phyloP scores from a whole-genome alignment of 257 asterid genomes.

The Nicotiana obtusifolia region DNA sequence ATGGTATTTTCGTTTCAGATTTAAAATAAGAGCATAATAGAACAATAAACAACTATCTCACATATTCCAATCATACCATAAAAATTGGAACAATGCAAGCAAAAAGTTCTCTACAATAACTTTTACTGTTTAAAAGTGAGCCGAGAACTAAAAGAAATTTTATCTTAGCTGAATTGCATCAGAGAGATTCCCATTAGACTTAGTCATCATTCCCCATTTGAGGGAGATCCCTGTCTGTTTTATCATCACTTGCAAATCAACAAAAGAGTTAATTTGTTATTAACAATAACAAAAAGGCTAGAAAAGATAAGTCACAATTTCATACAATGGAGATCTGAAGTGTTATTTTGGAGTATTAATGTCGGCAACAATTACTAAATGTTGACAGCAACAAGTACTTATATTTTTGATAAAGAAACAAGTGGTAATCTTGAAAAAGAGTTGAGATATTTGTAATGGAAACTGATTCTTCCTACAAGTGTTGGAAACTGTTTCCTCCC shows the following conservation, averaged over 20 bases:
- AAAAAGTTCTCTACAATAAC: neutral
- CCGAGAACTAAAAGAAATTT: neutral
- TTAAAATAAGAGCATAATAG: no score
- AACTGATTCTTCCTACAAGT: neutral
- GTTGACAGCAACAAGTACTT: no score
- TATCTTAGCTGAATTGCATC: constrained; percentile 29
- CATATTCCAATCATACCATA: no score
- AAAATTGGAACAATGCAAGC: neutral
- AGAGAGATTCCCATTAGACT: constrained; percentile 79
- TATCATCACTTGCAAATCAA: constrained; percentile 43
- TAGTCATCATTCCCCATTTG: constrained; percentile 34
- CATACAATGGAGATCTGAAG: neutral
- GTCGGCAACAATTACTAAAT: no score
- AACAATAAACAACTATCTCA: neutral
- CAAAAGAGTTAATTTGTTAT: neutral
- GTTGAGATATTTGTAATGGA: neutral
- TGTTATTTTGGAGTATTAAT: no score
- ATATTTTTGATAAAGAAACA: no score
- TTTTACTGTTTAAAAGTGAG: neutral
- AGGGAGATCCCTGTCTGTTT: constrained; percentile 65
- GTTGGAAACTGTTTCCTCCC: neutral
- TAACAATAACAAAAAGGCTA: neutral
- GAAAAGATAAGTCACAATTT: neutral
- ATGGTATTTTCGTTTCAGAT: no score
- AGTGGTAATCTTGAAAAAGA: neutral